Evolutionary conservation across 2,329 filamentous ascomycete genomes (phyloP).

Genomic region (Xylariaceae sp.): DNA sequence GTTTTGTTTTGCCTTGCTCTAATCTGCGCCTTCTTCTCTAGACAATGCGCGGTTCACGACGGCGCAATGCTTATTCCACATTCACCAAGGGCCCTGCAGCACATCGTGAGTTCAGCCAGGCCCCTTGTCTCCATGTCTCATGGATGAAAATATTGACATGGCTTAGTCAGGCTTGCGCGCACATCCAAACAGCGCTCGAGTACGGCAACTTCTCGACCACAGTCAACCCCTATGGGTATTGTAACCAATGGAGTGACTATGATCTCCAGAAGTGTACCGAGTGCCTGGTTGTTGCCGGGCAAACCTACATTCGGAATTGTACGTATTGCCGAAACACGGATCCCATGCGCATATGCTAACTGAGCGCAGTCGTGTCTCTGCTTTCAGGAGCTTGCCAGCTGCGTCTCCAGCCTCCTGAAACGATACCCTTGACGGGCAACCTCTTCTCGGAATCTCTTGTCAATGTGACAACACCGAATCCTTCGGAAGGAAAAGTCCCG

Average conservation of each 20-base stretch:
- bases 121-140: not conserved
- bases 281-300: slow-evolving; percentile 41
- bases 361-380: slow-evolving; percentile 29
- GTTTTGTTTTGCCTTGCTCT: not conserved
- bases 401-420: slow-evolving; percentile 41
- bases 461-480: slow-evolving; percentile 46
- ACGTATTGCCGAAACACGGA: slow-evolving; percentile 20
- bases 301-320: slow-evolving; percentile 51
- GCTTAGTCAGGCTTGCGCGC: slow-evolving; percentile 48
- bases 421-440: slow-evolving; percentile 46
- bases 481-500: slow-evolving; percentile 35
- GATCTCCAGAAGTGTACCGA: slow-evolving; percentile 41
- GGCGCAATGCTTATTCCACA: slow-evolving; percentile 49
- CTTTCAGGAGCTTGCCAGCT: slow-evolving; percentile 54
- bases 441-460: slow-evolving; percentile 47
- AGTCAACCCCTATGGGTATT: slow-evolving; percentile 49
- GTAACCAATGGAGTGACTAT: slow-evolving; percentile 41
- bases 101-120: slow-evolving; percentile 41
- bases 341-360: slow-evolving; percentile 9
- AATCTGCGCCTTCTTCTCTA: slow-evolving; percentile 26
- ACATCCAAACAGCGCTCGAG: slow-evolving; percentile 42
- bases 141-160: slow-evolving; percentile 24
- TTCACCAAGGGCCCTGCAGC: slow-evolving; percentile 43
- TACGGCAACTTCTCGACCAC: slow-evolving; percentile 46
- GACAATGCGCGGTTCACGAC: slow-evolving; percentile 55